These are phyloP conservation scores for Cladophialophora exuberans DNA, from an alignment of 2,329 filamentous ascomycete species.

Conservation along the genomic window DNA sequence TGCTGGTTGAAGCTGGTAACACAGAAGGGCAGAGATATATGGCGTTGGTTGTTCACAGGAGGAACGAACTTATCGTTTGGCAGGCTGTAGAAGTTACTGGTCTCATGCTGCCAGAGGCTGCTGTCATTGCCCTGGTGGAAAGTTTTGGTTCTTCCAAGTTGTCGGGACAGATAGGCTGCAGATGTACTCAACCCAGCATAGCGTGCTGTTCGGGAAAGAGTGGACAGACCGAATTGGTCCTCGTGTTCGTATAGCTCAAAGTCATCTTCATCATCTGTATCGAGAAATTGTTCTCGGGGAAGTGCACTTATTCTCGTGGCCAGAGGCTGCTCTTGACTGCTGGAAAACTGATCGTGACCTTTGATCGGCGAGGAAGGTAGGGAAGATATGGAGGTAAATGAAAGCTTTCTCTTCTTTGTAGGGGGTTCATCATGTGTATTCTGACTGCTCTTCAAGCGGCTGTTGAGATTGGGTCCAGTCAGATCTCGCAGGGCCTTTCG, in stretches of 20 bases:
- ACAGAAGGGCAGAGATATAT: conserved; percentile 65
- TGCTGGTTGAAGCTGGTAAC: conserved; percentile 69
- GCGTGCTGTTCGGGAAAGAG: conserved; percentile 21
- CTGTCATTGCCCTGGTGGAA: conserved; percentile 21
- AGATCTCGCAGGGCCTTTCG: conserved; percentile 51
- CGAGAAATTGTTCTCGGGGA: conserved; percentile 2
- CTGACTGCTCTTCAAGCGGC: conserved; percentile 6
- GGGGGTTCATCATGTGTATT: conserved; percentile 11
- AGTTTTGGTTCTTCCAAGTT: conserved; percentile 22
- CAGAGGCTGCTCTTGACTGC: conserved; percentile 20
- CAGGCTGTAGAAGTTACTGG: conserved; percentile 62
- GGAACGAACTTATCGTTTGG: conserved; percentile 59
- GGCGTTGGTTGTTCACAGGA: conserved; percentile 50
- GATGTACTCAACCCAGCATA: conserved; percentile 25
- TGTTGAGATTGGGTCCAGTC: conserved; percentile 36
- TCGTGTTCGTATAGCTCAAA: conserved; percentile 1
- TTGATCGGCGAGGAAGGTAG: conserved; percentile 49
- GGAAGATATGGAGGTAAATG: conserved; percentile 49
- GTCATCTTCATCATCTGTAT: conserved; percentile 24
- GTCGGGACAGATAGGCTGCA: conserved; percentile 21
- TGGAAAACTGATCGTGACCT: conserved; percentile 19
- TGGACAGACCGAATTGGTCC: conserved; percentile 9
- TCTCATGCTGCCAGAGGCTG: conserved; percentile 58
- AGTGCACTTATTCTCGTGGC: background rate
- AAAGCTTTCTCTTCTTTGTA: conserved; percentile 51